phyloP scores from a whole-genome alignment of 495 filamentous ascomycete genomes.

The Hypoxylon rickii region DNA sequence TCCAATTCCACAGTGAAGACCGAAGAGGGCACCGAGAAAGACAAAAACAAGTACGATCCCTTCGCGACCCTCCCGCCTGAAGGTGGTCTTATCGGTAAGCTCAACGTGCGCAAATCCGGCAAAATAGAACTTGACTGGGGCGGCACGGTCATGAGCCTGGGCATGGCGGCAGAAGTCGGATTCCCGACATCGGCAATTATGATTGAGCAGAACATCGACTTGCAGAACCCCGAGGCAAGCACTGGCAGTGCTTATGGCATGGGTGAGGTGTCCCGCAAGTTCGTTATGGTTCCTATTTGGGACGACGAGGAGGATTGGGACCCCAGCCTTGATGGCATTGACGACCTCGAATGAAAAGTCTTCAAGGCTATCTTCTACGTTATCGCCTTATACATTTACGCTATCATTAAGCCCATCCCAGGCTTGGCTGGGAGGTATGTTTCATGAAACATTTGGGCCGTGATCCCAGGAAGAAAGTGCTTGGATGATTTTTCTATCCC shows the following conservation, averaged over 20 bases:
- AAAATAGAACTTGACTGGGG: slow-evolving; percentile 65
- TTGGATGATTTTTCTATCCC: no score
- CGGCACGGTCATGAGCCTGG: slow-evolving; percentile 54
- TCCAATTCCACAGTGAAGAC: slow-evolving; percentile 45
- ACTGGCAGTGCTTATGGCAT: slow-evolving; percentile 57
- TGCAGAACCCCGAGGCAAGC: slow-evolving; percentile 43
- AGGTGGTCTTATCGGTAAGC: slow-evolving; percentile 60
- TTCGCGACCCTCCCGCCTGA: slow-evolving; percentile 38
- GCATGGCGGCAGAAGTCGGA: slow-evolving; percentile 45
- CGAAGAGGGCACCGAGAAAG: slow-evolving; percentile 31
- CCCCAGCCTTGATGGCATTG: slow-evolving; percentile 31
- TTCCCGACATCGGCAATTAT: slow-evolving; percentile 54
- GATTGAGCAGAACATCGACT: slow-evolving; percentile 47
- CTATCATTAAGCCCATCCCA: no score
- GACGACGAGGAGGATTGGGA: slow-evolving; percentile 53
- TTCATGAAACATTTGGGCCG: background rate
- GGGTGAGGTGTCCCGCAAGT: slow-evolving; percentile 63
- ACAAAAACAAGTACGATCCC: slow-evolving; percentile 11
- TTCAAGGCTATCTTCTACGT: background rate
- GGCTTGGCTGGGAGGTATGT: no score
- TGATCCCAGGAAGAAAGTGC: no score
- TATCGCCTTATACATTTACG: background rate
- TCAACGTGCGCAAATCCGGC: slow-evolving; percentile 64
- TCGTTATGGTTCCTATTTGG: slow-evolving; percentile 60
- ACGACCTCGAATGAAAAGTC: background rate